Base-by-base conservation (phyloP, 176 grass and related monocot species). In the Aegilops longissima region DNA sequence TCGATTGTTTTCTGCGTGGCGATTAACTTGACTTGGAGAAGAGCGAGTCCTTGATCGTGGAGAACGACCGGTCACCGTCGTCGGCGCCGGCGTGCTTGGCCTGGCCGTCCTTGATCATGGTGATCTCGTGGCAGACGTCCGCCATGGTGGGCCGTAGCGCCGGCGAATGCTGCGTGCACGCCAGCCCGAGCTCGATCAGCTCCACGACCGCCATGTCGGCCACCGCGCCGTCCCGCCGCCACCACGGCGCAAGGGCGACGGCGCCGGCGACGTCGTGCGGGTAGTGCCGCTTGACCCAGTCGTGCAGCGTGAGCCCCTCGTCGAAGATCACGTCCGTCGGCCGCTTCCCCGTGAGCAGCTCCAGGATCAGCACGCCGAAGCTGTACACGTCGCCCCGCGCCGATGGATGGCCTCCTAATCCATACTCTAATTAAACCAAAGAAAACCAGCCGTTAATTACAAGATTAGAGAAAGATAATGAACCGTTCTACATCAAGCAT, bases 341-440 rank as follows among this genome's bases (percentile, higher is more conserved):
- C 44, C 73, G 44, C 25, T 52, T 76, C 14, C 73, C 73, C 7
- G 73, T 76, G 73, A 76, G 44, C 44, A 76, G 44, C 73, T 76
- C 73, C 1, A 98, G 87, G 3, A 96, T 27, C 73, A 98, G 70
- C 84, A 96, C 96, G 33, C 96, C 96, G 69, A 94, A 98, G 76
- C 93, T 98, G 76, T 98, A 98, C 21, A 94, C 93, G 63, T 98
- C 96, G 20, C 96, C 96, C 51, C 94, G 89, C 29, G 80, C 78
- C 13, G 73, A 76, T 16, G 73, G 73, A 4, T 17, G 73, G 0
- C 92, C 90, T 87, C 97, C 90, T 70, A 98, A 70, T 61, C 97
- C 96, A 21, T 96, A 98, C 80, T 96, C 96, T 98, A 34, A 34
- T 34, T 34, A 47, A 58, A 62, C 42, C 20, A 82, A 73, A 65